Percentiles rank a stretch among this genome's conserved stretches.
Conservation (phyloP, 345 rosid species). For the Psidium friedrichsthalianum region DNA sequence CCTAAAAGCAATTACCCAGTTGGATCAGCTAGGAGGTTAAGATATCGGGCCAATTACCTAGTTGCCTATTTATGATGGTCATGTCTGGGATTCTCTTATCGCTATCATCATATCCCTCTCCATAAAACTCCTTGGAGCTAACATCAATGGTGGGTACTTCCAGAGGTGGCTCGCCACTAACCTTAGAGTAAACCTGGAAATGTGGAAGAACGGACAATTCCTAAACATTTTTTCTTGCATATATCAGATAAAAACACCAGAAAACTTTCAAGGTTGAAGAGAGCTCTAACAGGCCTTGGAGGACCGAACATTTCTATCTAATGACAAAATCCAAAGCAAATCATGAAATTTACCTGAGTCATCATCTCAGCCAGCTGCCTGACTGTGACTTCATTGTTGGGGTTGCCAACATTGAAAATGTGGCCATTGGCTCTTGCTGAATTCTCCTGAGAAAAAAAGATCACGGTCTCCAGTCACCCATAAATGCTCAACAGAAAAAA, state of each 20-base stretch:
- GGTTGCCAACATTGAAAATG: constrained; percentile 95
- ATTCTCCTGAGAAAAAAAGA: constrained; percentile 55
- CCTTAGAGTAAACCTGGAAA: constrained; percentile 65
- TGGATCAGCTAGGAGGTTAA: background rate
- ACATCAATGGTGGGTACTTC: constrained; percentile 74
- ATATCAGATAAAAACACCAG: too few species aligned
- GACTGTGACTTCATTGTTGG: constrained; percentile 94
- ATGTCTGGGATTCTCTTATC: constrained; percentile 98
- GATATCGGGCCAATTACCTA: constrained; percentile 29
- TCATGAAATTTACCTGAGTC: constrained; percentile 48
- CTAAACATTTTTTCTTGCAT: background rate
- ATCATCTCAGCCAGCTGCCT: constrained; percentile 98
- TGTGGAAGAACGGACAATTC: background rate
- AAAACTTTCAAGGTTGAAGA: too few species aligned
- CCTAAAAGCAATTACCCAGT: background rate
- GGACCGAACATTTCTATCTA: background rate
- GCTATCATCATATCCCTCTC: constrained; percentile 91
- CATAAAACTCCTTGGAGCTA: constrained; percentile 89
- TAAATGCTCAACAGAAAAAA: background rate
- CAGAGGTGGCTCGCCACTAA: constrained; percentile 52
- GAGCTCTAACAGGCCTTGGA: too few species aligned
- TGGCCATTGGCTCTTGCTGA: constrained; percentile 89
- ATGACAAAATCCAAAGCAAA: background rate
- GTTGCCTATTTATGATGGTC: constrained; percentile 89
- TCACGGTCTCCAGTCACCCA: background rate